phyloP scores from a whole-genome alignment of 192 early-diverging fungal genomes.

The Coemansia sp. region DNA sequence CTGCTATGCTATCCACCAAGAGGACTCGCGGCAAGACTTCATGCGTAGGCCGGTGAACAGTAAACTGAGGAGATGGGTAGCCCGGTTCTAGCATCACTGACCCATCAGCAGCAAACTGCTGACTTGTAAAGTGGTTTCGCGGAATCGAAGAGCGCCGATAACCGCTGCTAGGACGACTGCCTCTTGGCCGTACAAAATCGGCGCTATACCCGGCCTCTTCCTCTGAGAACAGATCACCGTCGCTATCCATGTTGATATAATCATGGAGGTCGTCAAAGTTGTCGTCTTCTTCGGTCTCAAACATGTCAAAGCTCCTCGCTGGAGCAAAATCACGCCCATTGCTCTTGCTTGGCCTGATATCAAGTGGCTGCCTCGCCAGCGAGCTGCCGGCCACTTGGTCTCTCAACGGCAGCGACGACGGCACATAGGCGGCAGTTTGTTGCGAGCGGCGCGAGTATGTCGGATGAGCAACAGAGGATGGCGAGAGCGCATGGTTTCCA shows the following conservation, averaged over 20 bases:
- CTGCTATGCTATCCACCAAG: background rate
- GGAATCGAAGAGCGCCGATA: slow-evolving; percentile 9
- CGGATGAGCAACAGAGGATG: slow-evolving; percentile 43
- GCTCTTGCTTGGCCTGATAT: slow-evolving; percentile 25
- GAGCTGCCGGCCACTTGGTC: background rate
- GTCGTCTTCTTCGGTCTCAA: slow-evolving; percentile 27
- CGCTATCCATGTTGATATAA: slow-evolving; percentile 42
- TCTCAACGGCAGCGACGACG: background rate
- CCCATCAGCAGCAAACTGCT: slow-evolving; percentile 14
- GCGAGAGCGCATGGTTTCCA: slow-evolving; percentile 41
- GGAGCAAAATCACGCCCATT: slow-evolving; percentile 8
- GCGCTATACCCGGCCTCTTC: slow-evolving; percentile 13
- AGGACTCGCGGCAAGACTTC: background rate
- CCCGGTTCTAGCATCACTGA: slow-evolving; percentile 50
- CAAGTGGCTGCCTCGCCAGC: slow-evolving; percentile 21
- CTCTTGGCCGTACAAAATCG: slow-evolving; percentile 9
- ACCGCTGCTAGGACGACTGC: background rate
- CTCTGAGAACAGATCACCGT: slow-evolving; percentile 22
- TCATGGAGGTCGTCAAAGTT: slow-evolving; percentile 40
- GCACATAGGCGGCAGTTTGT: background rate
- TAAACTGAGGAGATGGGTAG: slow-evolving; percentile 24
- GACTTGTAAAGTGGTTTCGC: slow-evolving; percentile 36
- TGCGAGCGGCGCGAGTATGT: slow-evolving; percentile 30
- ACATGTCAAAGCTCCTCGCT: slow-evolving; percentile 5
- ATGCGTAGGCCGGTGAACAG: background rate